These are phyloP conservation scores for Heimioporus punctisporus DNA, from an alignment of 1,284 basidiomycete species.

Conservation along the genomic window DNA sequence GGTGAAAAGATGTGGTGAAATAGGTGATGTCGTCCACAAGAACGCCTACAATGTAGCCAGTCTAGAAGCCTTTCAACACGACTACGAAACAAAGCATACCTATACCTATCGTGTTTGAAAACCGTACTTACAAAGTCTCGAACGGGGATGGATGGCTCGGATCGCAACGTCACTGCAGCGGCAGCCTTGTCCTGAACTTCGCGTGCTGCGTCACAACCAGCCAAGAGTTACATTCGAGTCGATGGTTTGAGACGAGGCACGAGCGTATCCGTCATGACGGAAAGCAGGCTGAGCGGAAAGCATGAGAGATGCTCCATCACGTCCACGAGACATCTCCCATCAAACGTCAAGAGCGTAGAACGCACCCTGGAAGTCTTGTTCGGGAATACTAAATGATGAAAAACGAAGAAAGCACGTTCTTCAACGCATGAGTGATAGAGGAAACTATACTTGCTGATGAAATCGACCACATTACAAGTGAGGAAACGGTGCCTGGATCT, in stretches of 20 bases:
- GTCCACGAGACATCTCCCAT: slow-evolving; percentile 4
- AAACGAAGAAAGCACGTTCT: slow-evolving; percentile 40
- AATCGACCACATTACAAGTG: slow-evolving; percentile 21
- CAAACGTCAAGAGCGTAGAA: slow-evolving; percentile 34
- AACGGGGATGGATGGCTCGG: slow-evolving; percentile 24
- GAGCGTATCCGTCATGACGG: slow-evolving; percentile 31
- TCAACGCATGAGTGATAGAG: slow-evolving; percentile 44
- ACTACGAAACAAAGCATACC: slow-evolving; percentile 39
- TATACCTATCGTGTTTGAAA: slow-evolving; percentile 44
- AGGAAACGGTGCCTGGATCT: slow-evolving; percentile 28
- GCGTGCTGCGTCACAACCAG: slow-evolving; percentile 28
- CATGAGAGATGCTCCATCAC: slow-evolving; percentile 18
- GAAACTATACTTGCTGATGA: slow-evolving; percentile 35
- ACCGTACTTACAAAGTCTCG: slow-evolving; percentile 54
- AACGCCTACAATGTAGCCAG: slow-evolving; percentile 48
- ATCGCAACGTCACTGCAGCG: slow-evolving; percentile 29
- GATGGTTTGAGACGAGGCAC: slow-evolving; percentile 24
- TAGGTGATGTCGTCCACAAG: slow-evolving; percentile 48
- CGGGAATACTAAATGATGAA: slow-evolving; percentile 22
- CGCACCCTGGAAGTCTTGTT: slow-evolving; percentile 31
- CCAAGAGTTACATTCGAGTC: slow-evolving; percentile 20
- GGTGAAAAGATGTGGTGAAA: slow-evolving; percentile 49
- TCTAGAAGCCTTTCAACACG: slow-evolving; percentile 41
- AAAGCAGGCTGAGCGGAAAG: slow-evolving; percentile 33
- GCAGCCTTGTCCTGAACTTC: slow-evolving; percentile 36